Evolutionary conservation across 2,329 filamentous ascomycete genomes (phyloP).

Genomic region (Aureobasidium lini): DNA sequence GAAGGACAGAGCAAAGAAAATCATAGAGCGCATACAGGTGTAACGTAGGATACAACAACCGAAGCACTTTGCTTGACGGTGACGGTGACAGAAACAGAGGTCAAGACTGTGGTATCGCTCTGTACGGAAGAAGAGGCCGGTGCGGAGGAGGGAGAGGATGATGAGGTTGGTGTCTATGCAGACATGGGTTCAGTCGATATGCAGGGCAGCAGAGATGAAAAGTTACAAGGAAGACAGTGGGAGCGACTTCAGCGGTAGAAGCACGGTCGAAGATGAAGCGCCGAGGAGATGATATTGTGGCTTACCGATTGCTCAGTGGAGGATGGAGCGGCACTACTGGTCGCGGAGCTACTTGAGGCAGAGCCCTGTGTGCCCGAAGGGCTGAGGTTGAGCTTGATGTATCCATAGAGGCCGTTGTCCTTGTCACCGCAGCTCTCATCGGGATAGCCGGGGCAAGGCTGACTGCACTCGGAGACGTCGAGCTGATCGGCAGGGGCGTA

Average conservation of each 20-base stretch:
- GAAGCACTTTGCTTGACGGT: conserved; percentile 21
- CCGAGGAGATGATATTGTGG: neutral
- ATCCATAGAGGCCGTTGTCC: conserved; percentile 51
- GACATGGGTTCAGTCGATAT: conserved; percentile 6
- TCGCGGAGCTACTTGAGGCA: conserved; percentile 28
- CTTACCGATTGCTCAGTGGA: conserved; percentile 5
- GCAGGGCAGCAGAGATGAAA: neutral
- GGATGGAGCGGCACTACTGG: conserved; percentile 13
- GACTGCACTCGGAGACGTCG: conserved; percentile 45
- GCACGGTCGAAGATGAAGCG: neutral
- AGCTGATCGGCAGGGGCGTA: conserved; percentile 47
- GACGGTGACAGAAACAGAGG: conserved; percentile 16
- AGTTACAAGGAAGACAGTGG: neutral
- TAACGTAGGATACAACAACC: conserved; percentile 23
- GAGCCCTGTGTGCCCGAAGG: conserved; percentile 50
- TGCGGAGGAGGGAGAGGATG: conserved; percentile 9
- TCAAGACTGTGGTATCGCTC: conserved; percentile 8
- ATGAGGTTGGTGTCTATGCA: conserved; percentile 9
- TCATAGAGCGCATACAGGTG: conserved; percentile 24
- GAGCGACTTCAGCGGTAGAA: neutral
- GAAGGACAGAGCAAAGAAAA: conserved; percentile 13
- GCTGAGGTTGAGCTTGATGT: conserved; percentile 48
- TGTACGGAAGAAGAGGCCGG: neutral
- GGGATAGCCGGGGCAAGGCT: conserved; percentile 61
- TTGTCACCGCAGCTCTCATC: conserved; percentile 57